A percentile compares a stretch with the other conserved stretches of the same genome.
phyloP scores from a whole-genome alignment of 176 grass and related monocot genomes.

The Aegilops tauschii region DNA sequence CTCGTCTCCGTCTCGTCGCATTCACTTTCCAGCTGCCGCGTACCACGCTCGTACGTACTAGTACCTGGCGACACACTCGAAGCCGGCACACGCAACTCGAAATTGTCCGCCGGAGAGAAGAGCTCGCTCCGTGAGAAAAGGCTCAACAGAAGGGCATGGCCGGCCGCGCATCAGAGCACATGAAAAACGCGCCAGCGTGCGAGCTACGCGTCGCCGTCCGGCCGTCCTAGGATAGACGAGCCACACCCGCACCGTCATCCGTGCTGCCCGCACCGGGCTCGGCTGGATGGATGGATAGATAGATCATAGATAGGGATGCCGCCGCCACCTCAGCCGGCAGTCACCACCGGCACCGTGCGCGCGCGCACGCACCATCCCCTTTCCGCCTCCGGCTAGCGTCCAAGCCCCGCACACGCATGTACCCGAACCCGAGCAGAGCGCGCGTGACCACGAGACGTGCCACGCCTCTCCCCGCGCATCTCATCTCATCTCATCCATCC shows the following conservation, averaged over 20 bases:
- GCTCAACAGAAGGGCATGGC: neutral
- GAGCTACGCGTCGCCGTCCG: neutral
- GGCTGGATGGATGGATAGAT: no score
- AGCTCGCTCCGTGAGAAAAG: neutral
- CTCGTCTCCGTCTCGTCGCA: no score
- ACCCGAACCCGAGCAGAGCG: no score
- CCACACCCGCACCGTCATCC: neutral
- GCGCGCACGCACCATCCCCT: neutral
- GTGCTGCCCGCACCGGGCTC: no score
- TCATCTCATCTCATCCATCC: neutral
- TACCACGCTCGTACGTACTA: neutral
- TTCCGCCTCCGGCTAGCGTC: neutral
- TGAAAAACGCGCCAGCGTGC: no score
- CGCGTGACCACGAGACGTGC: no score
- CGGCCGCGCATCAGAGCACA: neutral
- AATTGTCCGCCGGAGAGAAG: neutral
- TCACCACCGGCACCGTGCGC: neutral
- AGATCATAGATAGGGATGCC: neutral
- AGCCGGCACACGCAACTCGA: neutral
- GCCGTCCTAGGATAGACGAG: neutral
- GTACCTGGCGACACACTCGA: no score
- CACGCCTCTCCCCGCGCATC: neutral
- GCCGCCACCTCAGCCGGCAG: neutral
- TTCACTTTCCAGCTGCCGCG: neutral
- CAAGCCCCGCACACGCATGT: neutral